Conservation (phyloP, 2,329 filamentous ascomycete genomes). For the Xylaria arbuscula region DNA sequence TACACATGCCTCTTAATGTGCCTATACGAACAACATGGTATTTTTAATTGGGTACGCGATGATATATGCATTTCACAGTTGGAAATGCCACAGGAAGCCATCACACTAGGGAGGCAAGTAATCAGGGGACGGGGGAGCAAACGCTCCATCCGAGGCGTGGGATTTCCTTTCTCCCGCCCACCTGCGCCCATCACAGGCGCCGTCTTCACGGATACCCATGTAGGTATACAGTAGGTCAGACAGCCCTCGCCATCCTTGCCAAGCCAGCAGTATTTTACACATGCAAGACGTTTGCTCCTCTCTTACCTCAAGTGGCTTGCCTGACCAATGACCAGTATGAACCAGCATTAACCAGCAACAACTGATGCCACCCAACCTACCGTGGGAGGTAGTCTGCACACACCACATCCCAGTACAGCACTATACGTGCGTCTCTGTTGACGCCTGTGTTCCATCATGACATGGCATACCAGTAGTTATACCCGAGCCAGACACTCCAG, state of each 20-base stretch:
- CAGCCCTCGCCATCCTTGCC: background rate
- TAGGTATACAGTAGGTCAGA: background rate
- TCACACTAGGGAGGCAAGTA: no score
- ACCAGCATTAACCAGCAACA: background rate
- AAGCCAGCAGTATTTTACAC: background rate
- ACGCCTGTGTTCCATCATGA: background rate
- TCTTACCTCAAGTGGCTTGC: background rate
- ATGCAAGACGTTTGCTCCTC: background rate
- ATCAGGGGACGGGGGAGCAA: background rate
- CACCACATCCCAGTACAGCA: background rate
- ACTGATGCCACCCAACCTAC: background rate
- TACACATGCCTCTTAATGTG: background rate
- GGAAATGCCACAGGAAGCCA: background rate
- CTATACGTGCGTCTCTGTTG: background rate
- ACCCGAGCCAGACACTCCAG: background rate
- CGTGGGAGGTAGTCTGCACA: background rate
- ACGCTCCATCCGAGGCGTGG: background rate
- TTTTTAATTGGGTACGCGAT: background rate
- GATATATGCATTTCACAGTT: background rate
- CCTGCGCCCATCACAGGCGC: background rate
- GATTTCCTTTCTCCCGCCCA: background rate
- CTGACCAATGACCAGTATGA: background rate
- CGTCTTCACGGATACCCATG: background rate
- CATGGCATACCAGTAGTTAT: background rate
- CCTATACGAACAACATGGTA: slow-evolving; percentile 1